Percentiles rank a stretch among this genome's conserved stretches.
Evolutionary conservation across 345 rosid species (phyloP).

Genomic region (Populus nigra): DNA sequence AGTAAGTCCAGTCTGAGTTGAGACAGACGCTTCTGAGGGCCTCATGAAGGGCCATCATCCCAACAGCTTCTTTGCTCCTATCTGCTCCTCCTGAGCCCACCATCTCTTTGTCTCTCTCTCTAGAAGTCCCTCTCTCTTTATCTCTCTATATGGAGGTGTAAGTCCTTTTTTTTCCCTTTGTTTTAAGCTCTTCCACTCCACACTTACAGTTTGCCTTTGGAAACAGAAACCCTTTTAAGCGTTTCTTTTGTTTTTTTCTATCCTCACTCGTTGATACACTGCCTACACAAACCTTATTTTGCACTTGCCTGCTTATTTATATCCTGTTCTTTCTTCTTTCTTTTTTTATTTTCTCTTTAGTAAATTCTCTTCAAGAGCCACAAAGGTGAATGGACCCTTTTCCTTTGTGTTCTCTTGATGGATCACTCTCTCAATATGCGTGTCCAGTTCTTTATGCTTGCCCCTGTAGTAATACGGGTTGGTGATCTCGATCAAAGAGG

Average conservation of each 20-base stretch:
- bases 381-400: slow-evolving; percentile 17
- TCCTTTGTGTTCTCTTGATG: slow-evolving; percentile 11
- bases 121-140: not conserved
- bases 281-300: not conserved
- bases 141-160: not conserved
- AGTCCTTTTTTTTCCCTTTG: slow-evolving; percentile 1
- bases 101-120: slow-evolving; percentile 49
- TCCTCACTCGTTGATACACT: not conserved
- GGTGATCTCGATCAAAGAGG: slow-evolving; percentile 12
- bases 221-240: not conserved
- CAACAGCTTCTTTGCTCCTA: slow-evolving; percentile 98
- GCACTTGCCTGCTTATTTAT: not conserved
- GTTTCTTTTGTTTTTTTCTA: not conserved
- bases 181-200: not conserved
- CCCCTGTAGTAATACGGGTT: slow-evolving; percentile 18
- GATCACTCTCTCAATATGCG: slow-evolving; percentile 22
- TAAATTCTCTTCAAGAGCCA: slow-evolving; percentile 8
- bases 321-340: not conserved
- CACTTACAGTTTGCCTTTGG: not conserved
- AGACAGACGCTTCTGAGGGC: slow-evolving; percentile 98
- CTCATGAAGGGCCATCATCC: slow-evolving; percentile 99
- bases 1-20: slow-evolving; percentile 97
- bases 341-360: not conserved
- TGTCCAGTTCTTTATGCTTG: slow-evolving; percentile 17
- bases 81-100: slow-evolving; percentile 98